phyloP scores from a whole-genome alignment of 1,139 yeast species.

The Diutina ranongensis region DNA sequence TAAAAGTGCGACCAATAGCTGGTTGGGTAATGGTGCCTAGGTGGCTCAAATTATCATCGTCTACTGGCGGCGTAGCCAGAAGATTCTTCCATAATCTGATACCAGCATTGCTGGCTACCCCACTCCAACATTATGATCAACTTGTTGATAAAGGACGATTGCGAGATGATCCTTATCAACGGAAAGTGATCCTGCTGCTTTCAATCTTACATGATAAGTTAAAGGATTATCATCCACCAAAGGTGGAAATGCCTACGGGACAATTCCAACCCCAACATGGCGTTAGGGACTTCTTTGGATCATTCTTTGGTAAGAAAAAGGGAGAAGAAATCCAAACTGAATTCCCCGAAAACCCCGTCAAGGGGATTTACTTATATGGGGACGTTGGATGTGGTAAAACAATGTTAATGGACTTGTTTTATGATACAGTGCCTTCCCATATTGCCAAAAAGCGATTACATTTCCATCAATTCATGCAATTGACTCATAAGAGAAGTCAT shows the following conservation, averaged over 20 bases:
- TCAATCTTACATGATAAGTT: slow-evolving; percentile 41
- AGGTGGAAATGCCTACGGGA: slow-evolving; percentile 35
- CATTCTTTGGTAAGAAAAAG: slow-evolving; percentile 15
- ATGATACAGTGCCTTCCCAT: slow-evolving; percentile 66
- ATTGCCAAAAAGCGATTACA: slow-evolving; percentile 73
- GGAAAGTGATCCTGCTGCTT: slow-evolving; percentile 45
- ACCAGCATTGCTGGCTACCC: slow-evolving; percentile 14
- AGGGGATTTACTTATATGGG: slow-evolving; percentile 86
- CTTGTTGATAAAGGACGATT: slow-evolving; percentile 42
- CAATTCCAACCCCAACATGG: slow-evolving; percentile 37
- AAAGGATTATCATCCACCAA: slow-evolving; percentile 42
- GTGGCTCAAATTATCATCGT: too few species aligned
- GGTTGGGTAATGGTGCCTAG: too few species aligned
- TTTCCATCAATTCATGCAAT: slow-evolving; percentile 96
- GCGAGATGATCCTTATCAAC: slow-evolving; percentile 57
- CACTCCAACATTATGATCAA: slow-evolving; percentile 50
- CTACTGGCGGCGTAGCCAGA: too few species aligned
- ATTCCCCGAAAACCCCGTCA: slow-evolving; percentile 27
- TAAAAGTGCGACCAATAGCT: too few species aligned
- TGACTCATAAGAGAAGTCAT: slow-evolving; percentile 78
- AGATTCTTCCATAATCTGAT: background rate
- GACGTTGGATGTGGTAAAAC: slow-evolving; percentile 99
- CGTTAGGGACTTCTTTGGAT: slow-evolving; percentile 24
- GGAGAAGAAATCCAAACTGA: slow-evolving; percentile 6
- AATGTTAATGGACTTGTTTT: slow-evolving; percentile 94